Percentiles rank a stretch among this genome's conserved stretches.
Evolutionary conservation across 1,139 yeast genomes (phyloP).

Genomic region (Candida sp.): DNA sequence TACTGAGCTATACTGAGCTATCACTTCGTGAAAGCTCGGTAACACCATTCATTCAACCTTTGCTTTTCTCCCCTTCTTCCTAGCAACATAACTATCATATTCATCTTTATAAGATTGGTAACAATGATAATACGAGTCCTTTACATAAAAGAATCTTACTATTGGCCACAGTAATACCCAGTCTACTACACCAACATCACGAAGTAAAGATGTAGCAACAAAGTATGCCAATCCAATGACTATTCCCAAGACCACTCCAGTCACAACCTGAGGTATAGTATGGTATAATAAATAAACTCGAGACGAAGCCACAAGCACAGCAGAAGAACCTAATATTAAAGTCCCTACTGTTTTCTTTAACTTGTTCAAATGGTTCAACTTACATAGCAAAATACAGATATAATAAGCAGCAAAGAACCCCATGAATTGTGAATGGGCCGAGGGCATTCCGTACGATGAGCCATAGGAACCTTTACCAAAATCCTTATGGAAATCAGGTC

Average conservation of each 20-base stretch:
- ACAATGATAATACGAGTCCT: constrained; percentile 53
- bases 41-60: constrained; percentile 1
- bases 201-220: constrained; percentile 42
- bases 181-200: constrained; percentile 61
- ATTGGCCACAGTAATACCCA: constrained; percentile 53
- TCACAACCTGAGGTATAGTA: constrained; percentile 64
- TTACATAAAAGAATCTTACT: constrained; percentile 44
- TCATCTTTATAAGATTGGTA: constrained; percentile 40
- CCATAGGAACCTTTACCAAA: constrained; percentile 42
- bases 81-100: constrained; percentile 14
- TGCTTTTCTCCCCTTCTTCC: constrained; percentile 1
- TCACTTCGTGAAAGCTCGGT: no score
- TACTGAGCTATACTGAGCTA: no score
- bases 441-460: constrained; percentile 91
- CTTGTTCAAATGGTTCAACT: constrained; percentile 19
- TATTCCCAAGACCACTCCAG: constrained; percentile 67
- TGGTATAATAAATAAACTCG: constrained; percentile 82
- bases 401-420: constrained; percentile 76
- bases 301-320: constrained; percentile 62
- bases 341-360: constrained; percentile 21
- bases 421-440: constrained; percentile 96
- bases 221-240: constrained; percentile 60
- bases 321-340: constrained; percentile 19
- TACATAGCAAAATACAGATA: constrained; percentile 35
- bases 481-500: constrained; percentile 64